A percentile compares a stretch with the other conserved stretches of the same genome.
Evolutionary conservation across 2,329 filamentous ascomycete species (phyloP).

Genomic region (Beauveria bassiana): DNA sequence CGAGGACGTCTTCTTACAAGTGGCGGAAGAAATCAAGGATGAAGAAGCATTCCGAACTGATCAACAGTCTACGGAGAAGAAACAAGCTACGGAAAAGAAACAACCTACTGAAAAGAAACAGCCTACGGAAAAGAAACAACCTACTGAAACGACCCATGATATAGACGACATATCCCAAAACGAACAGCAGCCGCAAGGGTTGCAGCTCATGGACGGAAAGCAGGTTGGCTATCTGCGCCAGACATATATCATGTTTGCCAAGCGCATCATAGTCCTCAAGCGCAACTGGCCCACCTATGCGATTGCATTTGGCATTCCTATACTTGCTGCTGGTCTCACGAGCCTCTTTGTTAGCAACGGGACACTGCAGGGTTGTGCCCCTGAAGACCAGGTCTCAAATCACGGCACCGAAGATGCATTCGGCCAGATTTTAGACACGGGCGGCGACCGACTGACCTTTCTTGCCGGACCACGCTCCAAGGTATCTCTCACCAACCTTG

Average conservation of each 20-base stretch:
- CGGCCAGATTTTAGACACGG: slow-evolving; percentile 24
- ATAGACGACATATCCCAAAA: slow-evolving; percentile 16
- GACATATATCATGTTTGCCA: slow-evolving; percentile 65
- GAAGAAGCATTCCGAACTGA: slow-evolving; percentile 31
- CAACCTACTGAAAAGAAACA: slow-evolving; percentile 18
- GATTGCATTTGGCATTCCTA: slow-evolving; percentile 67
- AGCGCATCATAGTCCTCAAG: slow-evolving; percentile 69
- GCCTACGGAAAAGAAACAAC: slow-evolving; percentile 17
- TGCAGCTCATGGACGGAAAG: slow-evolving; percentile 59
- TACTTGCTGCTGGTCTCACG: slow-evolving; percentile 71
- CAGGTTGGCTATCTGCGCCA: slow-evolving; percentile 64
- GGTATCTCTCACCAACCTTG: slow-evolving; percentile 25
- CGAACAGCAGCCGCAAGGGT: slow-evolving; percentile 23
- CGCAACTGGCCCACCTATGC: slow-evolving; percentile 71
- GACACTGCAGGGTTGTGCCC: slow-evolving; percentile 42
- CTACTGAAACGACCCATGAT: slow-evolving; percentile 15
- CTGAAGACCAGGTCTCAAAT: slow-evolving; percentile 38
- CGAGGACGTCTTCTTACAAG: slow-evolving; percentile 82
- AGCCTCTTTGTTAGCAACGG: slow-evolving; percentile 64
- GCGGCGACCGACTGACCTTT: slow-evolving; percentile 17
- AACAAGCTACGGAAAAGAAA: slow-evolving; percentile 18
- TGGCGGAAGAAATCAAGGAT: slow-evolving; percentile 69
- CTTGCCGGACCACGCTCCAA: slow-evolving; percentile 28
- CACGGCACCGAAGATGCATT: slow-evolving; percentile 30
- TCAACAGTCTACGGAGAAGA: slow-evolving; percentile 19